Evolutionary conservation across 2,329 filamentous ascomycete species (phyloP), one percentile per base, ranked within the genome.

Genomic region (Microcyclospora tardicrescens): DNA sequence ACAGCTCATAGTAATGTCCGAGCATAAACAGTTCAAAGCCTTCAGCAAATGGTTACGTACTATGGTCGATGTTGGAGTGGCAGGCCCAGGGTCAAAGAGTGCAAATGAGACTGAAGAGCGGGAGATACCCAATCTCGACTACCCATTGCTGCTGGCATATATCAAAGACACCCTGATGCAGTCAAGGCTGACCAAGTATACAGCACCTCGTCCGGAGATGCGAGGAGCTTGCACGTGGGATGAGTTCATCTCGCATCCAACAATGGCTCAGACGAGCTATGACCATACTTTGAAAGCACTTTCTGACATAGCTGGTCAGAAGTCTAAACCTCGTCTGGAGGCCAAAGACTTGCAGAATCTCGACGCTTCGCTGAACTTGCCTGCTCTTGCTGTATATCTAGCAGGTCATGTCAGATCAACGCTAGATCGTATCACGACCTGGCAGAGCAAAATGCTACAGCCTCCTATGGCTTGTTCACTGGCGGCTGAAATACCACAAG

Each of bases 31-130:
- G 36, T 96, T 93, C 52, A 59, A 66, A 2, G 71, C 75, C 5
- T 96, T 95, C 55, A 87, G 84, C 1, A 69, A 71, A 38, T 96
- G 89, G 89, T 66, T 96, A 36, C 77, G 79, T 28, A 74, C 85
- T 51, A 79, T 87, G 52, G 89, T 94, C 42, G 84, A 93, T 46
- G 73, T 80, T 11, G 73, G 89, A 34, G 75, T 75, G 5, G 76
- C 80, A 55, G 63, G 81, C 49, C 65, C 77, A 0, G 67, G 69
- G 12, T 70, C 68, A 1, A 64, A 71, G 34, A 67, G 67, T 13
- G 63, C 69, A 6, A 77, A 85, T 15, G 89, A 95, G 46, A 68
- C 82, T 33, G 72, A 77, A 16, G 85, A 89, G 43, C 82, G 81
- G 47, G 83, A 91, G 49, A 77, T 81, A 1, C 74, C 75, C 0